phyloP scores from a whole-genome alignment of 2,329 filamentous ascomycete genomes.

The Aspergillus sergii region DNA sequence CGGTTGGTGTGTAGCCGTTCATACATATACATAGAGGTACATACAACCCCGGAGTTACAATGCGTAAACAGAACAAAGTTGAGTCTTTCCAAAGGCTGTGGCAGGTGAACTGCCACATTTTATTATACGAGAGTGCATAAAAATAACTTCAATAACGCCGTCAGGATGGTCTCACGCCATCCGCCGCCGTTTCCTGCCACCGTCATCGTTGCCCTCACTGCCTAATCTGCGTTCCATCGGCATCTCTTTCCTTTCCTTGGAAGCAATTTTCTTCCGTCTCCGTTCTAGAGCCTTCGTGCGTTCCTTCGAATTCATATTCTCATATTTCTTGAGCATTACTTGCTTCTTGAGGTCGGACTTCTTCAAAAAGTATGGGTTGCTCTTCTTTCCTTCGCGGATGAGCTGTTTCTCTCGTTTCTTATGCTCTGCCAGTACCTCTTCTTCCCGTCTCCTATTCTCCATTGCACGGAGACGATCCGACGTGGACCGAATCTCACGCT shows the following conservation, averaged over 20 bases:
- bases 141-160: neutral
- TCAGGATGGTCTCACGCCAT: conserved; percentile 21
- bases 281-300: conserved; percentile 83
- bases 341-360: conserved; percentile 87
- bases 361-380: conserved; percentile 87
- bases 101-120: neutral
- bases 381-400: conserved; percentile 79
- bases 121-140: neutral
- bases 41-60: neutral
- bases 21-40: neutral
- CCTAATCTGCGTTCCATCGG: conserved; percentile 55
- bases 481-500: conserved; percentile 74
- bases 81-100: neutral
- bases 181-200: conserved; percentile 32
- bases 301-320: conserved; percentile 81
- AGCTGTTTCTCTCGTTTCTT: conserved; percentile 80
- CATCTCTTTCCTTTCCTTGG: conserved; percentile 81
- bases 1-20: neutral
- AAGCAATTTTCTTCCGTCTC: conserved; percentile 83
- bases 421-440: conserved; percentile 72
- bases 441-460: conserved; percentile 68
- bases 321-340: conserved; percentile 76
- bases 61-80: neutral
- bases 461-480: conserved; percentile 75
- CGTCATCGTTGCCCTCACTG: conserved; percentile 26